Evolutionary conservation across 345 rosid genomes (phyloP), one percentile per base, ranked within the genome.

Genomic region (Passiflora organensis): DNA sequence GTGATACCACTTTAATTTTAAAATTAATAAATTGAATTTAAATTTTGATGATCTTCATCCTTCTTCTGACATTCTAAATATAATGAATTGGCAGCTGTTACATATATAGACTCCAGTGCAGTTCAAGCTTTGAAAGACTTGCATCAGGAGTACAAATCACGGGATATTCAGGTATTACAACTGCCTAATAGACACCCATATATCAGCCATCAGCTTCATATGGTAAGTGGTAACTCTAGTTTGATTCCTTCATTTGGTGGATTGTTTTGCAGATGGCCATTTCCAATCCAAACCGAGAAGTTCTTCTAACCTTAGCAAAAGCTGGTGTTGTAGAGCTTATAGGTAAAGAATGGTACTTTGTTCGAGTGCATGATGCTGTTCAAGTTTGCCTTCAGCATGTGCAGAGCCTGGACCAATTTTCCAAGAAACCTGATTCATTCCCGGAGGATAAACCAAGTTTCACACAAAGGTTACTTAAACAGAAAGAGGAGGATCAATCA

Each of bases 321-420:
- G 70, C 99, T 39, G 95, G 87, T 42, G 58, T 82, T 20, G 83
- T 89, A 12, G 91, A 86, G 25, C 78, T 81, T 34, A 79, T 93
- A 23, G 97, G 99, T 4, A 89, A 93, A 62, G 96, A 93, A 48
- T 86, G 99, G 96, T 82, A 64, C 82, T 93, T 84, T 45, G 97
- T 93, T 43, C 76, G 99, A 58, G 89, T 86, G 13, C 97, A 93
- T 11, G 99, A 93, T 56, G 96, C 96, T 0, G 99, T 93, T 24
- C 97, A 89, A 71, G 88, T 93, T 38, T 89, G 99, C 78, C 96
- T 93, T 37, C 91, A 72, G 38, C 84, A 71, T 43, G 89, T 89
- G 51, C 87, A 86, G 70, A 69, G 78, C 69, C 56, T 71, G 41
- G 74, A 67, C 51, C 77, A 76, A 43, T 18, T 62, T 23, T 48